Evolutionary conservation across 1,284 basidiomycete genomes (phyloP).

Genomic region (Ustanciosporium gigantosporum): DNA sequence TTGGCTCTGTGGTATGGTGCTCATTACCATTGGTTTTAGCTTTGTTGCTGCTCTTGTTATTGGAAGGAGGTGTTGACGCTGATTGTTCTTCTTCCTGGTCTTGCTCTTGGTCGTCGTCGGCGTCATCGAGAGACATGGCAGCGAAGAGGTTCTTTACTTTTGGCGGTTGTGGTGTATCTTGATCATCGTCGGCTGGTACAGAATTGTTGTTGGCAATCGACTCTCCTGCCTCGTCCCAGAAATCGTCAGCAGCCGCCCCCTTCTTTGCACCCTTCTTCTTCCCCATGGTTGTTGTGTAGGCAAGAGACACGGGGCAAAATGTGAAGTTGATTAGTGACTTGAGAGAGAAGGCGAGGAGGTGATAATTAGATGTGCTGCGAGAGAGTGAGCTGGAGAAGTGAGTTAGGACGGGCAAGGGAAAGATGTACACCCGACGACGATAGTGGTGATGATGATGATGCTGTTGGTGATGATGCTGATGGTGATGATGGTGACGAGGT

Average conservation of each 20-base stretch:
- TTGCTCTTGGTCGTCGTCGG: conserved; percentile 9
- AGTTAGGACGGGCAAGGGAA: no score
- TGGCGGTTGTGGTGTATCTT: conserved; percentile 7
- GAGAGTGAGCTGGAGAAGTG: no score
- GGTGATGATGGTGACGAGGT: no score
- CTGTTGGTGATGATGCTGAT: no score
- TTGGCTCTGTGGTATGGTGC: conserved; percentile 6
- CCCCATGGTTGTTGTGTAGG: conserved; percentile 39
- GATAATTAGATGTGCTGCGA: neutral
- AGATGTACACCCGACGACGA: no score
- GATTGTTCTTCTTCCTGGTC: conserved; percentile 7
- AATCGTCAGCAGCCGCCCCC: conserved; percentile 47
- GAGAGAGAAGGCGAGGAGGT: neutral
- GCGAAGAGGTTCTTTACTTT: conserved; percentile 36
- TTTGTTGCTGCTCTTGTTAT: conserved; percentile 17
- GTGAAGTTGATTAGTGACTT: neutral
- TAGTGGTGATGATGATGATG: no score
- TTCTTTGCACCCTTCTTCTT: conserved; percentile 55
- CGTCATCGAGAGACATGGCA: conserved; percentile 34
- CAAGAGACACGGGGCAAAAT: conserved; percentile 3
- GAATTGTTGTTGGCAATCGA: conserved; percentile 30
- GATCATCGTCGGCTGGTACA: conserved; percentile 5
- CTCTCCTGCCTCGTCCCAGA: conserved; percentile 53
- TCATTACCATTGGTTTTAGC: conserved; percentile 1
- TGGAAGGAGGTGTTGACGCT: conserved; percentile 10